These are phyloP conservation scores for Westerdykella aurantiaca DNA, from an alignment of 2,329 filamentous ascomycete genomes.

Conservation along the genomic window DNA sequence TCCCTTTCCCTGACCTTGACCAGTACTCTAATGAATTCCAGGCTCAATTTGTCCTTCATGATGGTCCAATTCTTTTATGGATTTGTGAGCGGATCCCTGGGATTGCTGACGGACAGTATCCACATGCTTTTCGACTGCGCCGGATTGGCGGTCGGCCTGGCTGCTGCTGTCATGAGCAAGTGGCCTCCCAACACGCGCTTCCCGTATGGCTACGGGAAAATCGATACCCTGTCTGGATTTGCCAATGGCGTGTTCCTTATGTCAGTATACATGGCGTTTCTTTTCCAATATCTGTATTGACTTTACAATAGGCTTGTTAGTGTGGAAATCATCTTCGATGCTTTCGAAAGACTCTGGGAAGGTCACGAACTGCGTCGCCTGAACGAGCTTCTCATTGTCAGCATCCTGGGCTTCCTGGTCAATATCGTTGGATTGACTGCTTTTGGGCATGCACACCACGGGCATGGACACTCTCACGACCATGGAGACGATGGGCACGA, in stretches of 20 bases:
- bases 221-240: constrained; percentile 93
- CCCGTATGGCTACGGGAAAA: constrained; percentile 93
- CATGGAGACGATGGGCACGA: constrained; percentile 38
- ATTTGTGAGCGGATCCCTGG: constrained; percentile 85
- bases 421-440: constrained; percentile 89
- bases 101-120: constrained; percentile 93
- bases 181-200: constrained; percentile 87
- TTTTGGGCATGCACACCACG: constrained; percentile 58
- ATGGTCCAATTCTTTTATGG: constrained; percentile 89
- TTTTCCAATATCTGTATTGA: constrained; percentile 8
- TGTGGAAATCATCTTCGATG: constrained; percentile 92
- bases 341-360: constrained; percentile 78
- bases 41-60: constrained; percentile 94
- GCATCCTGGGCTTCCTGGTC: constrained; percentile 75
- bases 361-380: constrained; percentile 79
- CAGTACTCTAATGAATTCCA: constrained; percentile 31
- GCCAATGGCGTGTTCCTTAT: constrained; percentile 94
- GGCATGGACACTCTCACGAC: constrained; percentile 47
- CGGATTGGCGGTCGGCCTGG: constrained; percentile 80
- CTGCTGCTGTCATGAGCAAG: constrained; percentile 91
- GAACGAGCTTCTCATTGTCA: constrained; percentile 82
- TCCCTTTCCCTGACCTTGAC: not conserved
- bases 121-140: constrained; percentile 99
- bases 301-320: constrained; percentile 65
- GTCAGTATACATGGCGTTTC: constrained; percentile 44